Conservation (phyloP, 768 basidiomycete species). For the Rhodotorula babjevae region DNA sequence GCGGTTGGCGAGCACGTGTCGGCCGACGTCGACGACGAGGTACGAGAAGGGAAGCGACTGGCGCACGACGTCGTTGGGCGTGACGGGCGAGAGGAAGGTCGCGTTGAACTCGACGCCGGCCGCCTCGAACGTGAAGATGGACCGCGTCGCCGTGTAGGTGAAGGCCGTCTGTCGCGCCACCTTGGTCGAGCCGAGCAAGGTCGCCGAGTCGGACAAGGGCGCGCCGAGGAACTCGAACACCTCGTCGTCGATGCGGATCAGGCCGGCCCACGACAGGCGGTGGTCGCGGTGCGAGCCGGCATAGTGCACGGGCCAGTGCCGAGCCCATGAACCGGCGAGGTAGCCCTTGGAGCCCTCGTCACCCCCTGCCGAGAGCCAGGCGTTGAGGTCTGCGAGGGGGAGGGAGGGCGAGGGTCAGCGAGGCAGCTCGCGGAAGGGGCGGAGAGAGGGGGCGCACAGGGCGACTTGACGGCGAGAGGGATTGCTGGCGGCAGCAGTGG, state of each 20-base stretch:
- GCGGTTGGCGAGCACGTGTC: background rate
- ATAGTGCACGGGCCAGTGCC: constrained; percentile 28
- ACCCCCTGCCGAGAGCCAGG: constrained; percentile 17
- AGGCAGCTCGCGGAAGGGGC: background rate
- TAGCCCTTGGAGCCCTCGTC: constrained; percentile 4
- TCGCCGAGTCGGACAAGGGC: background rate
- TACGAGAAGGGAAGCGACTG: constrained; percentile 29
- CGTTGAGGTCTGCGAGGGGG: constrained; percentile 26
- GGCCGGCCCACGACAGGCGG: constrained; percentile 16
- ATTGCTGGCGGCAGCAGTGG: constrained; percentile 28
- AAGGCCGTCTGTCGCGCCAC: constrained; percentile 16
- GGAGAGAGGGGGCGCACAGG: background rate
- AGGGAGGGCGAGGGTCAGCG: background rate
- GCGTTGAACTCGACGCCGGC: constrained; percentile 44
- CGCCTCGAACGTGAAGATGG: constrained; percentile 29
- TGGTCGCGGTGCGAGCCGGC: background rate
- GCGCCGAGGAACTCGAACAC: constrained; percentile 32
- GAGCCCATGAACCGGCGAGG: constrained; percentile 24
- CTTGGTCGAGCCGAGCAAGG: no score
- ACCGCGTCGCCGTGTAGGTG: constrained; percentile 21
- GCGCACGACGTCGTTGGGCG: constrained; percentile 22
- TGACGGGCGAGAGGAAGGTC: constrained; percentile 38
- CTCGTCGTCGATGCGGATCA: constrained; percentile 29
- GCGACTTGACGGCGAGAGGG: constrained; percentile 31
- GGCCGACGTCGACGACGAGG: constrained; percentile 17